phyloP scores from a whole-genome alignment of 257 asterid genomes.

The Jasminum sambac region DNA sequence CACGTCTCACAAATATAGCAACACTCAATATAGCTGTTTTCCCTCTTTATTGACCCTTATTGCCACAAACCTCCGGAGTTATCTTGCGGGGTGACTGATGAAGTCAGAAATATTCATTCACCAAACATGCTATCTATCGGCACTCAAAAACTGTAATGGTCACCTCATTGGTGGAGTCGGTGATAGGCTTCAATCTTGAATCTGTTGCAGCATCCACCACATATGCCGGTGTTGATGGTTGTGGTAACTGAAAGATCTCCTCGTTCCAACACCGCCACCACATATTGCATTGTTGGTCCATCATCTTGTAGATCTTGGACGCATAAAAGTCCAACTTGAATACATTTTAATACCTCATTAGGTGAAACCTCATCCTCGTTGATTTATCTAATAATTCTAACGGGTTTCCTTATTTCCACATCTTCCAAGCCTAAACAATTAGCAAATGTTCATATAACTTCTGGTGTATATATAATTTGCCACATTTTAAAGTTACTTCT shows the following conservation, averaged over 20 bases:
- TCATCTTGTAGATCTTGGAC: constrained; percentile 15
- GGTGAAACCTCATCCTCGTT: constrained; percentile 1
- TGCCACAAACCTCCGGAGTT: too few species aligned
- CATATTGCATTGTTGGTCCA: constrained; percentile 22
- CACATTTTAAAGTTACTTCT: not conserved
- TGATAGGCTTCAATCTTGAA: not conserved
- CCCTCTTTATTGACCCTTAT: too few species aligned
- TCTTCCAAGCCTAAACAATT: not conserved
- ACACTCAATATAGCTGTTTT: too few species aligned
- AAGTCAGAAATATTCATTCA: too few species aligned
- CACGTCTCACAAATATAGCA: too few species aligned
- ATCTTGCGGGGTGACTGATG: too few species aligned
- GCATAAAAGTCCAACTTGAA: constrained; percentile 26
- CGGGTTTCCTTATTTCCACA: constrained; percentile 2
- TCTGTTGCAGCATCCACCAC: too few species aligned
- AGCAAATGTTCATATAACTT: not conserved
- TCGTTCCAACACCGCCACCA: constrained; percentile 22
- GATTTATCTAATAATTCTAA: constrained; percentile 20
- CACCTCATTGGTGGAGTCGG: not conserved
- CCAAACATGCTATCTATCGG: not conserved
- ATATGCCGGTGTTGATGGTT: not conserved
- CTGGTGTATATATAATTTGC: not conserved
- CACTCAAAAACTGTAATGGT: not conserved
- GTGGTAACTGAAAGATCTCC: not conserved
- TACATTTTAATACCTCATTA: constrained; percentile 27